Percentiles rank a stretch among this genome's conserved stretches.
Conservation (phyloP, 2,329 filamentous ascomycete species). For the Pseudopyrenochaeta lycopersici region DNA sequence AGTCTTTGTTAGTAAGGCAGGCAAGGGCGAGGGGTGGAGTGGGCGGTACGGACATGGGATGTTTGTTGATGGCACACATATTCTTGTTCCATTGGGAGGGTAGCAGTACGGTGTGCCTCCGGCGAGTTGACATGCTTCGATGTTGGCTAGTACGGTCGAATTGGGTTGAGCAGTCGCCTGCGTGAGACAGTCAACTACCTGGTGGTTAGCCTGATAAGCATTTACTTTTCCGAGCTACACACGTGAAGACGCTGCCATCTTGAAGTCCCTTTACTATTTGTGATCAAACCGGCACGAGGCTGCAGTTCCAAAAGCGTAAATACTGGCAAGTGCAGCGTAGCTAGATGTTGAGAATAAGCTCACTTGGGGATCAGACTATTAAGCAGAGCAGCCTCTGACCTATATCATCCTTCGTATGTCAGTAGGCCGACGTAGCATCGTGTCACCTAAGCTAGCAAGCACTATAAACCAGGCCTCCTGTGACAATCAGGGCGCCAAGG, state of each 20-base stretch:
- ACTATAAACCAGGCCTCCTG: background rate
- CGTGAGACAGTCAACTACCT: conserved; percentile 11
- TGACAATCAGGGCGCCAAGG: background rate
- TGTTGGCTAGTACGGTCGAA: conserved; percentile 1
- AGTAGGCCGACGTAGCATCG: background rate
- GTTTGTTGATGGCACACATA: conserved; percentile 12
- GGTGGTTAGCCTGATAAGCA: background rate
- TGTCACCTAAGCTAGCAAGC: background rate
- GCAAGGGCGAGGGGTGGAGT: background rate
- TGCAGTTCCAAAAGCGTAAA: no score
- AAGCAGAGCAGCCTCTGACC: background rate
- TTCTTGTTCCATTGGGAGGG: conserved; percentile 25
- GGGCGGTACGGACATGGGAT: conserved; percentile 6
- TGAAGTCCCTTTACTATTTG: background rate
- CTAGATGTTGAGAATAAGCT: no score
- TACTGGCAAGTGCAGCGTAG: no score
- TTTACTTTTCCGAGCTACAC: background rate
- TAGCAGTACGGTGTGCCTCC: conserved; percentile 25
- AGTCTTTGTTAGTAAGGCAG: background rate
- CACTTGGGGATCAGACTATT: no score
- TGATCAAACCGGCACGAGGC: no score
- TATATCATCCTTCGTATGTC: background rate
- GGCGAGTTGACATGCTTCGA: conserved; percentile 19
- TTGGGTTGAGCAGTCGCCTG: background rate
- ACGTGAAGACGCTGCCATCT: conserved; percentile 6